Base-by-base conservation (phyloP, 768 basidiomycete species). In the Aureoboletus auriporus region DNA sequence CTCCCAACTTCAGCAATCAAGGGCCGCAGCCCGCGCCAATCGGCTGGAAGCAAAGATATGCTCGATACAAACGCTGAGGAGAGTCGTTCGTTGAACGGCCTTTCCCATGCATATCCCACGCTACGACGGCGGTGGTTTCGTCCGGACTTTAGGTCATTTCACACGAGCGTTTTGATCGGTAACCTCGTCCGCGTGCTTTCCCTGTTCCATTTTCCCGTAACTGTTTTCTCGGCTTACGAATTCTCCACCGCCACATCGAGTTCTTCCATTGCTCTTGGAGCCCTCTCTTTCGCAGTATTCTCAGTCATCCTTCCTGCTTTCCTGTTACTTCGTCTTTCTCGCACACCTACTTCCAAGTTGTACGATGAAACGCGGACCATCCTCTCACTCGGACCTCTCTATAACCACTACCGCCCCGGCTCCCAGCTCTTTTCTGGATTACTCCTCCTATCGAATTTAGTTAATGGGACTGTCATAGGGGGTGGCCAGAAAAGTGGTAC, bases 341-440 rank as follows among this genome's bases (percentile, higher is more conserved):
- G 82, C 51, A 93, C 89, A 0, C 81, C 86, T 13, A 89, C 89
- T 23, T 86, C 83, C 63, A 95, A 96, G 62, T 75, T 98, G 6
- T 98, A 98, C 65, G 93, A 95, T 54, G 93, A 95, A 67, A 94
- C 92, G 1, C 79, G 90, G 54, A 96, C 94, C 1, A 75, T 98
- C 14, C 84, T 99, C 16, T 79, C 85, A 4, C 77, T 93, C 16
- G 95, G 96, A 12, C 90, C 93, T 27, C 75, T 97, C 47, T 99
- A 99, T 69, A 96, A 94, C 67, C 87, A 93, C 57, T 98, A 93
- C 66, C 81, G 89, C 14, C 89, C 90, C 58, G 88, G 90, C 13
- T 92, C 89, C 16, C 91, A 94, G 62, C 75, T 93, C 51, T 99
- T 95, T 67, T 85, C 90, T 1, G 78, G 78, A 42, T 72, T 94